Percentiles rank a stretch among this genome's conserved stretches.
Evolutionary conservation across 129 eudicot species (phyloP).

Genomic region (Flaveria brownii): DNA sequence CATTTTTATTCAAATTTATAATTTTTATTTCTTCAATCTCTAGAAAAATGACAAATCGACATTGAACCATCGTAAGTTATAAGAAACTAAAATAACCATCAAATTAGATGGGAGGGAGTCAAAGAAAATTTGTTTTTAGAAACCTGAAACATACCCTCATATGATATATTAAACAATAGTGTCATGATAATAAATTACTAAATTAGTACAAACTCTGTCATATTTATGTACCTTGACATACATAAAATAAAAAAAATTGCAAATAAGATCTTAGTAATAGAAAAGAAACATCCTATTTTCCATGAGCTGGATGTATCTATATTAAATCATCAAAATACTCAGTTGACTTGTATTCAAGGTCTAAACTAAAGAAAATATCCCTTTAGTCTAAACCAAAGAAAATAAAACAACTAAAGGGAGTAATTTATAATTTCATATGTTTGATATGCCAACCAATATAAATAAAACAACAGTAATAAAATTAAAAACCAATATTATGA

Average conservation of each 20-base stretch:
- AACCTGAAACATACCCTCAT: background rate
- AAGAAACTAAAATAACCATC: background rate
- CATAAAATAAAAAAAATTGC: background rate
- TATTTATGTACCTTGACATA: background rate
- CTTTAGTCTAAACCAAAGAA: too few relatives aligned
- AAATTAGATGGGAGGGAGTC: background rate
- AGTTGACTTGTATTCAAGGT: background rate
- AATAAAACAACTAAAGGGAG: background rate
- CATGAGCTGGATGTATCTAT: background rate
- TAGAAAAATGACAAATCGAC: background rate
- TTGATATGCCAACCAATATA: background rate
- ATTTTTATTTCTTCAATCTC: too few relatives aligned
- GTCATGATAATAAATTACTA: background rate
- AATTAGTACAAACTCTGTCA: background rate
- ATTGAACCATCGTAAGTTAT: background rate
- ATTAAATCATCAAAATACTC: background rate
- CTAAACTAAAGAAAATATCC: too few relatives aligned
- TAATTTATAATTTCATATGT: background rate
- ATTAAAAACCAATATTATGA: too few relatives aligned
- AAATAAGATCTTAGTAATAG: background rate
- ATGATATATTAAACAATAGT: background rate
- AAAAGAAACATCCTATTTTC: constrained; percentile 8
- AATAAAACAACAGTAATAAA: background rate
- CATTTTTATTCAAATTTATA: too few relatives aligned
- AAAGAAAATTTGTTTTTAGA: background rate